Conservation (phyloP, 371 early-diverging fungal genomes). For the Furculomyces boomerangus region DNA sequence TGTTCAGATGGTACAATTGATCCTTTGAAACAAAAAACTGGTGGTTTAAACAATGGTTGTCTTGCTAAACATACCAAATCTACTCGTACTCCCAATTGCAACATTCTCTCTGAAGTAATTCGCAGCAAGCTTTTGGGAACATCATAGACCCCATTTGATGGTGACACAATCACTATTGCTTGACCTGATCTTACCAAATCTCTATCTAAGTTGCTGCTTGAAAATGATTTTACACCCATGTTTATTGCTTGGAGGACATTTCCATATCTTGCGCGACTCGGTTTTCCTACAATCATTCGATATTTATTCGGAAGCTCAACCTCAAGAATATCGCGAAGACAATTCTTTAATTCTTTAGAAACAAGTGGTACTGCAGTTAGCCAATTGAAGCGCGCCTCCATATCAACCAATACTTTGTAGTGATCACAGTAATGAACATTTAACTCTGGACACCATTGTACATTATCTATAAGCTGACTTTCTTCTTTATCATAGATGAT, state of each 20-base stretch:
- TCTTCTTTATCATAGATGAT: conserved; percentile 42
- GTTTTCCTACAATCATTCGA: conserved; percentile 27
- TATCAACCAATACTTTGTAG: conserved; percentile 85
- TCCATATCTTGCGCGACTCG: conserved; percentile 66
- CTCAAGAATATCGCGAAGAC: conserved; percentile 56
- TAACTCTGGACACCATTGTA: conserved; percentile 16
- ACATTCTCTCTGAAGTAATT: conserved; percentile 86
- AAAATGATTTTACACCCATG: conserved; percentile 82
- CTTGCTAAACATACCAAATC: conserved; percentile 82
- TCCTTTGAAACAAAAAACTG: conserved; percentile 63
- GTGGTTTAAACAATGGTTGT: conserved; percentile 74
- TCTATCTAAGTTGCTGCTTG: conserved; percentile 81
- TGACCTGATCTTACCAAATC: conserved; percentile 83
- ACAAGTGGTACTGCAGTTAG: conserved; percentile 52
- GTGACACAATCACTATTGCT: conserved; percentile 79
- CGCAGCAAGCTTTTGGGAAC: conserved; percentile 66
- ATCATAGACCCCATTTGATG: conserved; percentile 72
- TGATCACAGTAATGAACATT: conserved; percentile 68
- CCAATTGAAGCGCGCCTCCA: conserved; percentile 85
- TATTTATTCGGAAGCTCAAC: conserved; percentile 7
- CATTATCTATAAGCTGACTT: conserved; percentile 6
- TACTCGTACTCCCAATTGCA: conserved; percentile 79
- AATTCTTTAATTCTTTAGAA: conserved; percentile 54
- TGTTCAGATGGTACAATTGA: conserved; percentile 24
- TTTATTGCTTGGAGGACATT: conserved; percentile 90